Base-by-base conservation (phyloP, 768 basidiomycete species). In the Paxillus ammoniavirescens region DNA sequence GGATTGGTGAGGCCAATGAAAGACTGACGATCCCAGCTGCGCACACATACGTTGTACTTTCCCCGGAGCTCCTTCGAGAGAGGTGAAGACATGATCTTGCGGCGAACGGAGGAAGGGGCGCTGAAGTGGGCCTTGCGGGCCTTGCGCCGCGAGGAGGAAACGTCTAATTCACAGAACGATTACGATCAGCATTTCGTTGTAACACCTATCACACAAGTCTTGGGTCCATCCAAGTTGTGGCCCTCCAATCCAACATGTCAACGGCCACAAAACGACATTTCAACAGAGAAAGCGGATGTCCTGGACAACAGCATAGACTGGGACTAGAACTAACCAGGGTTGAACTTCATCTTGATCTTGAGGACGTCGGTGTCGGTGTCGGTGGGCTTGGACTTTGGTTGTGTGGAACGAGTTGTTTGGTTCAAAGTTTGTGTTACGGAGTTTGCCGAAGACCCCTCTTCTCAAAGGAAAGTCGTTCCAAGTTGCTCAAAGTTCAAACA, bases 21-120 rank as follows among this genome's bases (percentile, higher is more conserved):
- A 31, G 2, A 23, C 21, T 14, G 23, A 36, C 15, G n/a, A 35
- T 36, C 14, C 17, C 51, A 21, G 15, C 36, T 43, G 12, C 26
- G 26, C 35, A 31, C 28, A 78, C 90, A 65, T 70, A 96, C 94
- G 74, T 86, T 88, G 82, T 98, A 79, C 79, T 98, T 93, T 72
- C 71, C 77, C 61, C 94, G 86, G 65, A 99, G 87, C 66, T 98
- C 96, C 81, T 97, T 98, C 57, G 91, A 87, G 55, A 99, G 85
- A 47, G 94, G 79, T 54, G 96, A 93, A 60, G 91, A 93, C 97
- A 99, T 98, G 66, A 98, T 94, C 78, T 91, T 94, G 73, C 97
- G 88, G 73, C 96, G 91, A 65, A 92, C 79, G 46, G 91, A 93
- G 42, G 96, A 98, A 47, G 96, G 92, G 41, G 96, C 96, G 49